Conservation (phyloP, 805 yeast genomes). For the Diddensiella caesifluorescens region DNA sequence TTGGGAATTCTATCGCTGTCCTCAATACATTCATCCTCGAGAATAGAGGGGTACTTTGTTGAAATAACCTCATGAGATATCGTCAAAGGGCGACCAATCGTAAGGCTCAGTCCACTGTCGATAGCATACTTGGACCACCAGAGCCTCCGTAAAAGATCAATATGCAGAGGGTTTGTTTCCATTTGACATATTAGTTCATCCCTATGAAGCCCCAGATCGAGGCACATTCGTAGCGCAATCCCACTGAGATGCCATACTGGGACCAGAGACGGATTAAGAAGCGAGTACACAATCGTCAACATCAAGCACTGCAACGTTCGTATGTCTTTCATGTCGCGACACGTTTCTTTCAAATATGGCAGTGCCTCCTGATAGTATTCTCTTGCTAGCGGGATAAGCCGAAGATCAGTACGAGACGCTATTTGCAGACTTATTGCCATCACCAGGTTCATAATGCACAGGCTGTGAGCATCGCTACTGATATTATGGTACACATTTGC, state of each 20-base stretch:
- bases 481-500: slow-evolving; percentile 14
- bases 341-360: slow-evolving; percentile 8
- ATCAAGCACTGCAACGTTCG: slow-evolving; percentile 14
- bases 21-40: slow-evolving; percentile 11
- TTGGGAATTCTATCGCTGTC: slow-evolving; percentile 3
- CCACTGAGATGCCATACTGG: slow-evolving; percentile 17
- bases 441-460: slow-evolving; percentile 9
- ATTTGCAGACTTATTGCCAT: slow-evolving; percentile 15
- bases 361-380: slow-evolving; percentile 14
- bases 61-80: slow-evolving; percentile 8
- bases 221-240: slow-evolving; percentile 12
- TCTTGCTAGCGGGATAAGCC: slow-evolving; percentile 11
- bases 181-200: slow-evolving; percentile 8
- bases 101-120: slow-evolving; percentile 12
- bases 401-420: slow-evolving; percentile 13
- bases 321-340: slow-evolving; percentile 8
- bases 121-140: slow-evolving; percentile 16
- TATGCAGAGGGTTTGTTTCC: slow-evolving; percentile 4
- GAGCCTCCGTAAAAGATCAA: slow-evolving; percentile 7
- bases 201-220: slow-evolving; percentile 15
- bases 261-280: slow-evolving; percentile 12
- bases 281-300: slow-evolving; percentile 10
- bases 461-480: slow-evolving; percentile 11
- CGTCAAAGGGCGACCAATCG: slow-evolving; percentile 13
- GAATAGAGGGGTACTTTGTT: slow-evolving; percentile 11